phyloP scores from a whole-genome alignment of 1,284 basidiomycete species.

The Kwoniella shivajii region DNA sequence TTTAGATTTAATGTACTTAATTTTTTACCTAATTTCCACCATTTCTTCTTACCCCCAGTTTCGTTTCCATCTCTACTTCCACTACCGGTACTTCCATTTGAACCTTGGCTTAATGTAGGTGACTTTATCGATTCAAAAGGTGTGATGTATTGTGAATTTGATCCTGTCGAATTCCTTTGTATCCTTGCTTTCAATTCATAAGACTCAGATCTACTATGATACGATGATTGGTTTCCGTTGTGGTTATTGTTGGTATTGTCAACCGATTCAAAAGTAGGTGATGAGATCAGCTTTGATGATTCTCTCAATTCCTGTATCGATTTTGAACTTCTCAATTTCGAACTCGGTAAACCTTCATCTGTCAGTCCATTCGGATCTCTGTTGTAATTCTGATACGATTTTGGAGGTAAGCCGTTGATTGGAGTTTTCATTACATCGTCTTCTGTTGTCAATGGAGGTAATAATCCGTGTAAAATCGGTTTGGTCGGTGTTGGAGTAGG shows the following conservation, averaged over 20 bases:
- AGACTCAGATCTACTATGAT: slow-evolving; percentile 20
- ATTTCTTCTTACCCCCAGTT: slow-evolving; percentile 30
- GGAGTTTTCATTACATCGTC: slow-evolving; percentile 1
- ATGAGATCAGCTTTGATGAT: slow-evolving; percentile 12
- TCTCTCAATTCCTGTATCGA: slow-evolving; percentile 26
- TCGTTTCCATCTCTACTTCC: slow-evolving; percentile 14
- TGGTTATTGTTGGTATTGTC: not conserved
- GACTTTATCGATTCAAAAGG: slow-evolving; percentile 1
- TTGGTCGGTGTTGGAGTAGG: slow-evolving; percentile 15
- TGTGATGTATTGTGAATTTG: not conserved
- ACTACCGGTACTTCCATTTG: not conserved
- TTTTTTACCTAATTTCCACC: slow-evolving; percentile 34
- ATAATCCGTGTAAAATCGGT: slow-evolving; percentile 1
- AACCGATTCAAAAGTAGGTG: not conserved
- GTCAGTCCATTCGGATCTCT: not conserved
- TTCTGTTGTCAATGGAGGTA: slow-evolving; percentile 6
- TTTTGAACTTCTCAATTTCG: slow-evolving; percentile 16
- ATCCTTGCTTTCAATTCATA: slow-evolving; percentile 24
- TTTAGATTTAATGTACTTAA: slow-evolving; percentile 2
- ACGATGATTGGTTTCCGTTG: not conserved
- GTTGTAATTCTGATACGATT: not conserved
- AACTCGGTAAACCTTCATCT: slow-evolving; percentile 16
- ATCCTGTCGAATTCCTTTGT: not conserved
- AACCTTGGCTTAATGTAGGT: not conserved
- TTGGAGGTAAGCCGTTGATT: not conserved